These are phyloP conservation scores for Leccinum uliginosum DNA, from an alignment of 768 basidiomycete species.

Conservation along the genomic window DNA sequence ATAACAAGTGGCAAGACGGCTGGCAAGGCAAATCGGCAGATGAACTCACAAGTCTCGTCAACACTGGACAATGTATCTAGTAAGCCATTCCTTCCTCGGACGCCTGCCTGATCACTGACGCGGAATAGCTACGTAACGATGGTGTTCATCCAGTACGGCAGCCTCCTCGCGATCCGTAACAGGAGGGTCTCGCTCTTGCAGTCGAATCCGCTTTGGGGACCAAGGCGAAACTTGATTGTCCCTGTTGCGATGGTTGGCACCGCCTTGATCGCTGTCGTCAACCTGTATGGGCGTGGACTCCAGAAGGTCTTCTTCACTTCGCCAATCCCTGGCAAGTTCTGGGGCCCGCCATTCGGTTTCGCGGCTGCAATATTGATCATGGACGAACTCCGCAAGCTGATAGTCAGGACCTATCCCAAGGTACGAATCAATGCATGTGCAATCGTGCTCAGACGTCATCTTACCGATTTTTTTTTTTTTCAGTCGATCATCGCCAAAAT, in stretches of 20 bases:
- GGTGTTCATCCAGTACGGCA: constrained; percentile 44
- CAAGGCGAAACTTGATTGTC: constrained; percentile 39
- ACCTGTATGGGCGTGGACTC: constrained; percentile 43
- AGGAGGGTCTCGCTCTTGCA: constrained; percentile 40
- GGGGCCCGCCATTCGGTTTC: constrained; percentile 44
- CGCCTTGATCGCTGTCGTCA: constrained; percentile 39
- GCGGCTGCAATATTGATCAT: constrained; percentile 37
- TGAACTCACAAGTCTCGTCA: constrained; percentile 34
- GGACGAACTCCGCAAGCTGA: constrained; percentile 43
- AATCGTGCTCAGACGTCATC: not conserved
- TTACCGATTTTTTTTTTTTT: not conserved
- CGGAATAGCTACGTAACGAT: constrained; percentile 42
- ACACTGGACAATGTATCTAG: constrained; percentile 44
- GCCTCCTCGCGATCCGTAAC: constrained; percentile 40
- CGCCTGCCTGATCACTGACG: not conserved
- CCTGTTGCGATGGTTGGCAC: constrained; percentile 37
- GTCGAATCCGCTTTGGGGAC: constrained; percentile 45
- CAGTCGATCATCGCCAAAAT: constrained; percentile 37
- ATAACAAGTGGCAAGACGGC: constrained; percentile 36
- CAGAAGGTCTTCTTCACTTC: constrained; percentile 40
- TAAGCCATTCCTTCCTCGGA: constrained; percentile 18
- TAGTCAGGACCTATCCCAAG: constrained; percentile 42
- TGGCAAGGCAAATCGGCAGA: constrained; percentile 31
- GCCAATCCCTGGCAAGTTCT: constrained; percentile 44
- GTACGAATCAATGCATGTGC: constrained; percentile 14